Conservation (phyloP, 2,329 filamentous ascomycete species). For the Nannizziopsis arthrosporioides region DNA sequence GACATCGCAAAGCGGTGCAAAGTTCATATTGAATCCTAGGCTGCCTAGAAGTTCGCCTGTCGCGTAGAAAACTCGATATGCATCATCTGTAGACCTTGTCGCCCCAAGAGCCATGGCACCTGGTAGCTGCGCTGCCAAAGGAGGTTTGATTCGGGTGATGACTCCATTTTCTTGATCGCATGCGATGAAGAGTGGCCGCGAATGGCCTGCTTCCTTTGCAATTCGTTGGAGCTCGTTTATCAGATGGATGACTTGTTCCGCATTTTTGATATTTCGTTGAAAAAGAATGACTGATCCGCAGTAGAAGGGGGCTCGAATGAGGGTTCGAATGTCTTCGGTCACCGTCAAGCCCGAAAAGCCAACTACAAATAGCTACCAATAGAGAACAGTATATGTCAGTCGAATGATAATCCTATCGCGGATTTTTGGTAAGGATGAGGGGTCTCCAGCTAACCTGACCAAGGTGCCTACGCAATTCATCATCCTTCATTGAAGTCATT, state of each 20-base stretch:
- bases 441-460: conserved; percentile 5
- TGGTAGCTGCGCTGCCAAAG: conserved; percentile 32
- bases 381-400: background rate
- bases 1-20: conserved; percentile 36
- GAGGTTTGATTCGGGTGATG: conserved; percentile 33
- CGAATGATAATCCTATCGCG: background rate
- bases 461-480: conserved; percentile 8
- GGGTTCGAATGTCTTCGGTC: conserved; percentile 32
- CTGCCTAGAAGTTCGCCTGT: conserved; percentile 31
- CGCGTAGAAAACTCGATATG: conserved; percentile 27
- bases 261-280: conserved; percentile 31
- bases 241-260: conserved; percentile 24
- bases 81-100: conserved; percentile 24
- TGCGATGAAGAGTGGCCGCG: conserved; percentile 34
- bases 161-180: conserved; percentile 39
- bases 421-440: no score
- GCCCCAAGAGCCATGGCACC: conserved; percentile 37
- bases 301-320: conserved; percentile 31
- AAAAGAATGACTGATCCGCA: conserved; percentile 35
- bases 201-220: conserved; percentile 30
- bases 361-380: conserved; percentile 34
- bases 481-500: conserved; percentile 1
- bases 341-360: conserved; percentile 33
- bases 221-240: conserved; percentile 27
- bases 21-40: conserved; percentile 38